Base-by-base conservation (phyloP, 2,329 filamentous ascomycete species). In the Neopestalotiopsis rosae region DNA sequence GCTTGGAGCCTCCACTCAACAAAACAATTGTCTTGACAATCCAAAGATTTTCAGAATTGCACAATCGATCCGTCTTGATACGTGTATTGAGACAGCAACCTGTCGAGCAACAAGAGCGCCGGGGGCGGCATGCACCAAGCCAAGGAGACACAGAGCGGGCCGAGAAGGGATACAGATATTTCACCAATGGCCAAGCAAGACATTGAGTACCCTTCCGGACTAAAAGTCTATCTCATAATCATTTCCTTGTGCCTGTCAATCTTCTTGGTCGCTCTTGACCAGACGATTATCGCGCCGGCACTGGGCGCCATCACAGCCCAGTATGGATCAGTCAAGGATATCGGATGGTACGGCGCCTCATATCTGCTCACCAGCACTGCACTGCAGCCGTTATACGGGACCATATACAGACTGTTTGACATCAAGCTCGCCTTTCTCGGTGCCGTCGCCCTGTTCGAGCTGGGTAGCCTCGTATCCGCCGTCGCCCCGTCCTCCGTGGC, bases 261-360 rank as follows among this genome's bases (percentile, higher is more conserved):
- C 32, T 76, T 77, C 42, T 45, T 77, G 1, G 72, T 75, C 9
- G 69, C 71, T 0, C 68, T 77, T 67, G 79, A 81, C 70, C 75
- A 76, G 72, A 79, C 79, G 6, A 82, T 82, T 66, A 77, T 83
- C 49, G 74, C 79, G 10, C 82, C 80, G 12, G 79, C 81, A 5
- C 76, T 81, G 56, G 80, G 79, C 1, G 74, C 75, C 13, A 81
- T 81, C 65, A 78, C 77, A 2, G 73, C 78, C 69, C 74, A 79
- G 24, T 77, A 82, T 70, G 75, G 81, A 28, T 78, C 81, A 28
- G 74, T 84, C 1, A 74, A 78, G 9, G 83, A 85, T 66, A 79
- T 85, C 30, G 83, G 82, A 57, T 86, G 83, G 83, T 85, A 85
- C 61, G 81, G 81, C 3, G 78, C 77, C 61, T 79, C 79, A 4